Conservation (phyloP, 768 basidiomycete genomes). For the Naganishia onofrii region DNA sequence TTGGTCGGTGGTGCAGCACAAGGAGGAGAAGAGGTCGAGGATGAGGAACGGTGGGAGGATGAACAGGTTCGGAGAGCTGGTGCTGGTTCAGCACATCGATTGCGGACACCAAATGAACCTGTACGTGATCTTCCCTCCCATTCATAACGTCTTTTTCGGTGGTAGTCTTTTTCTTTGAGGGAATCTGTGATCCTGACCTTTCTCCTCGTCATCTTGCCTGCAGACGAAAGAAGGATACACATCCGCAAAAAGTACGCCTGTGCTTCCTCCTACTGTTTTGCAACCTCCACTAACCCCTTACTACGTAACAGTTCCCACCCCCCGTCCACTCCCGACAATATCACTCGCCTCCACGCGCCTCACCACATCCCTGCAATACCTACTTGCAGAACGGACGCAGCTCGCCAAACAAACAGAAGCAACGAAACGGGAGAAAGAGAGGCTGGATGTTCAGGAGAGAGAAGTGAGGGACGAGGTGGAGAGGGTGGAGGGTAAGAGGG, state of each 20-base stretch:
- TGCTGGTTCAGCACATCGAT: neutral
- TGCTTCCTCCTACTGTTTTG: neutral
- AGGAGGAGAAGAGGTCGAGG: constrained; percentile 53
- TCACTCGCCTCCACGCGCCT: constrained; percentile 49
- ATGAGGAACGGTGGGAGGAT: constrained; percentile 52
- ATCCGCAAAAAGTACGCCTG: constrained; percentile 51
- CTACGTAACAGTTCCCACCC: constrained; percentile 47
- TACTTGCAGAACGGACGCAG: constrained; percentile 41
- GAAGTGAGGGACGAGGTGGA: constrained; percentile 53
- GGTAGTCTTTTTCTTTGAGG: neutral
- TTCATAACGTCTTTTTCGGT: neutral
- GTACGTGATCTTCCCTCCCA: neutral
- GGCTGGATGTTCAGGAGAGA: constrained; percentile 52
- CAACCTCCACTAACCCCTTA: neutral
- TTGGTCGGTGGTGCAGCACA: constrained; percentile 27
- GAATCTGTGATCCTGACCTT: neutral
- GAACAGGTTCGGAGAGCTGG: constrained; percentile 53
- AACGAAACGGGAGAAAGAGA: constrained; percentile 44
- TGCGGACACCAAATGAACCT: neutral
- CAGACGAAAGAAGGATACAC: constrained; percentile 43
- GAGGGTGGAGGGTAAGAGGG: constrained; percentile 52
- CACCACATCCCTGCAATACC: constrained; percentile 45
- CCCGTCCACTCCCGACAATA: constrained; percentile 52
- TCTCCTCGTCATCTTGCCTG: neutral
- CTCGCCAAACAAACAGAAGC: constrained; percentile 44